Percentiles rank a stretch among this genome's conserved stretches.
Evolutionary conservation across 2,329 filamentous ascomycete species (phyloP).

Genomic region (Aspergillus latus): DNA sequence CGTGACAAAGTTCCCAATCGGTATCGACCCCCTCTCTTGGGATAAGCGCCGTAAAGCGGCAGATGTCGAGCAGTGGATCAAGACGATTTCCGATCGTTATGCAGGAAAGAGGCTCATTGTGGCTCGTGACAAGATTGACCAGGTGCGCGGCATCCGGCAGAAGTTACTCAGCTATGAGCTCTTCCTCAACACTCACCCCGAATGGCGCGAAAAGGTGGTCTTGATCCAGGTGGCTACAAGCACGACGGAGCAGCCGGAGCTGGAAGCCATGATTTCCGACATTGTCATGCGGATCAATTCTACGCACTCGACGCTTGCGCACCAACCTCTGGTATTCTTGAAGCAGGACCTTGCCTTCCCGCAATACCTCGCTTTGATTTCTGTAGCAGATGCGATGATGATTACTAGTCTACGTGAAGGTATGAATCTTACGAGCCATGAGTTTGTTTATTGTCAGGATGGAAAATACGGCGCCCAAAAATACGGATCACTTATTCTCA

Average conservation of each 20-base stretch:
- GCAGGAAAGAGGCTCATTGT: constrained; percentile 87
- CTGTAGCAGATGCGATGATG: constrained; percentile 87
- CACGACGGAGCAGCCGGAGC: constrained; percentile 80
- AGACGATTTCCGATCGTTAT: constrained; percentile 79
- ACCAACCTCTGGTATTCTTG: constrained; percentile 89
- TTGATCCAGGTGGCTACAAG: constrained; percentile 93
- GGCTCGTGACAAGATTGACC: constrained; percentile 89
- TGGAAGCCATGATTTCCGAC: constrained; percentile 85
- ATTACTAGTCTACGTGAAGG: constrained; percentile 94
- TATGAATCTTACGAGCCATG: constrained; percentile 95
- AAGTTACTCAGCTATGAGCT: constrained; percentile 90
- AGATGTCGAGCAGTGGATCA: constrained; percentile 76
- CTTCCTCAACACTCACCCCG: constrained; percentile 89
- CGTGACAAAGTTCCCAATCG: constrained; percentile 80
- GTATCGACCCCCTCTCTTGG: constrained; percentile 80
- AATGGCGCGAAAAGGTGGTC: constrained; percentile 81
- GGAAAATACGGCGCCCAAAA: constrained; percentile 72
- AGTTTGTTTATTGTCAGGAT: constrained; percentile 91
- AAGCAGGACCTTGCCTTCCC: constrained; percentile 92
- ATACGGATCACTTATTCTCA: constrained; percentile 85
- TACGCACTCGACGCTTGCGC: constrained; percentile 82
- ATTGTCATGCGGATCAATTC: constrained; percentile 95
- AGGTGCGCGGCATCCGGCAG: constrained; percentile 86
- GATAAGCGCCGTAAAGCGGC: constrained; percentile 67
- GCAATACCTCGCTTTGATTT: constrained; percentile 88